Evolutionary conservation across 768 basidiomycete genomes (phyloP), one percentile per base, ranked within the genome.

Genomic region (Chlorophyllum brunneum): DNA sequence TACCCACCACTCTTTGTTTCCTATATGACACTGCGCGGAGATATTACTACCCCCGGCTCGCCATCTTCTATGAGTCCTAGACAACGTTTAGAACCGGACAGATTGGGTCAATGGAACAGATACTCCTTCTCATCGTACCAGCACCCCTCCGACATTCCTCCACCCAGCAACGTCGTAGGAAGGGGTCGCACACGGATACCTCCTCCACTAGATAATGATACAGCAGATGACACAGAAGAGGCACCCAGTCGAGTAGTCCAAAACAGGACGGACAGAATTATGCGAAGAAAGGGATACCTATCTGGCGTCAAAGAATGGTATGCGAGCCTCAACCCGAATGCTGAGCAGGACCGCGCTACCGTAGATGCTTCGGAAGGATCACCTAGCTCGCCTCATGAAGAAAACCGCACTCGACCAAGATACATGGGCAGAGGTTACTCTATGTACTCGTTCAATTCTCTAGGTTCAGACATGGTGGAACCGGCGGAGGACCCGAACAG

Each of bases 401-500:
- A 30, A 58, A 61, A 43, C n/a, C 30, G 18, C 9, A 18, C 47
- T 26, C 23, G 24, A 45, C 20, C 23, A 44, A 54, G 11, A 66
- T 71, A 59, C 63, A 4, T 38, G 24, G 37, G 67, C 23, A 72
- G 79, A 27, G 55, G 54, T 22, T 70, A 77, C 55, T 81, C 83
- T 1, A 70, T 68, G 56, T 65, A 65, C 30, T 83, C 80, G 23
- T 64, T 69, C 43, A 65, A 50, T 20, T 72, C 73, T 15, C 52
- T 57, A 34, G 67, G 72, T 41, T 81, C 80, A 16, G 79, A 84
- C 13, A 51, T 78, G 6, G 65, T 86, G 33, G 89, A 92, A 61
- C 76, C 80, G 15, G 15, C 3, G 11, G 86, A 91, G 57, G 88
- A 91, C 65, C 87, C 86, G 3, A 13, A n/a, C 44, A 73, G 77